These are phyloP conservation scores for Annulohypoxylon nitens DNA, from an alignment of 495 filamentous ascomycete genomes.

Conservation along the genomic window DNA sequence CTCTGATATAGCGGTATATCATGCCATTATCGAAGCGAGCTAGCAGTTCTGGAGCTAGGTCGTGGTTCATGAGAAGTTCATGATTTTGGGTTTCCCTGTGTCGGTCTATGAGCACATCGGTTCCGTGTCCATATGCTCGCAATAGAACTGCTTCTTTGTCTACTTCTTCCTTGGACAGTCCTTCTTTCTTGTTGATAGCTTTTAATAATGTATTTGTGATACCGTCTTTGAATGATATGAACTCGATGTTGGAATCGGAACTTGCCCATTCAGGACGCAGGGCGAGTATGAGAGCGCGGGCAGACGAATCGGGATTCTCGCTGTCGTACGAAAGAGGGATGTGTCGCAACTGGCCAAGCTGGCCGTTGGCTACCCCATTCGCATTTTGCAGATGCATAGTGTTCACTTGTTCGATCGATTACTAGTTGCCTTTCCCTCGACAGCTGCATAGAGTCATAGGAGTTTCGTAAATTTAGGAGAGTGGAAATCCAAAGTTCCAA, in stretches of 20 bases:
- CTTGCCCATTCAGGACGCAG: conserved; percentile 87
- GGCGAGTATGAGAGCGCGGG: conserved; percentile 80
- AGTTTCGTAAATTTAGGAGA: background rate
- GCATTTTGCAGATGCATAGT: conserved; percentile 41
- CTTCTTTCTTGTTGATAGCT: conserved; percentile 83
- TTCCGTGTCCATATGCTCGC: conserved; percentile 94
- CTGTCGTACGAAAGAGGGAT: conserved; percentile 83
- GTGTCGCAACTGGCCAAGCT: conserved; percentile 56
- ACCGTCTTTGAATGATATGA: conserved; percentile 93
- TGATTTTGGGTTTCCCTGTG: conserved; percentile 81
- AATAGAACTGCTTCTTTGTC: conserved; percentile 91
- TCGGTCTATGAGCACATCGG: conserved; percentile 95
- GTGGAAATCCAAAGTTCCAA: background rate
- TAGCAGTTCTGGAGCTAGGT: conserved; percentile 86
- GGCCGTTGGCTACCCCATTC: conserved; percentile 40
- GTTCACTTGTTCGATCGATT: conserved; percentile 19
- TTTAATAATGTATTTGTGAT: conserved; percentile 97
- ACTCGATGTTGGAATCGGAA: conserved; percentile 80
- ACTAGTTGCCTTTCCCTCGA: conserved; percentile 11
- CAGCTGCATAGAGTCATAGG: conserved; percentile 8
- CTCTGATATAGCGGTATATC: conserved; percentile 90
- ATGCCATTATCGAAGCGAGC: conserved; percentile 97
- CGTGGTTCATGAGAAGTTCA: conserved; percentile 78
- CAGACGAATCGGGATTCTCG: conserved; percentile 79
- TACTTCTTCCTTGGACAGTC: conserved; percentile 79